These are phyloP conservation scores for Cladosporium sp. DNA, from an alignment of 2,329 filamentous ascomycete genomes.

Conservation along the genomic window DNA sequence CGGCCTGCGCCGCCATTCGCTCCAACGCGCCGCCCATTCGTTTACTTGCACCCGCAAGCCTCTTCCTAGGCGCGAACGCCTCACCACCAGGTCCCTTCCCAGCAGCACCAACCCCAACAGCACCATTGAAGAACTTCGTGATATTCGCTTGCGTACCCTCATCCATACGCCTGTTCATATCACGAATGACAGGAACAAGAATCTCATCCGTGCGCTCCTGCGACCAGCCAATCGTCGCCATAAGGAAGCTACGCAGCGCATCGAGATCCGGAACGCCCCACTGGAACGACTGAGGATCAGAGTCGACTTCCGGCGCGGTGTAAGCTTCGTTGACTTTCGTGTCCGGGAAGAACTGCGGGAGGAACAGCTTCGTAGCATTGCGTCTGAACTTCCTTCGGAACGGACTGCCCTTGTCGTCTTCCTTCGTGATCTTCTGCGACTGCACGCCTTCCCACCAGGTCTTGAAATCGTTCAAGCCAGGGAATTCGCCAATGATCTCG, in stretches of 20 bases:
- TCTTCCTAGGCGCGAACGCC: conserved; percentile 70
- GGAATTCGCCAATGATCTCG: conserved; percentile 91
- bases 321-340: conserved; percentile 80
- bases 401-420: conserved; percentile 52
- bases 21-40: conserved; percentile 75
- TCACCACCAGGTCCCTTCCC: conserved; percentile 44
- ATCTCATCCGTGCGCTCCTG: conserved; percentile 93
- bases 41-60: conserved; percentile 62
- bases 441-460: conserved; percentile 88
- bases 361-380: conserved; percentile 80
- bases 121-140: conserved; percentile 83
- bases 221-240: conserved; percentile 89
- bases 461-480: conserved; percentile 71
- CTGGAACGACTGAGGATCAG: conserved; percentile 74
- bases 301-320: conserved; percentile 80
- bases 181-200: conserved; percentile 87
- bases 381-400: conserved; percentile 88
- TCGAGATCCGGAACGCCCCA: conserved; percentile 96
- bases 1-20: conserved; percentile 61
- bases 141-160: conserved; percentile 97
- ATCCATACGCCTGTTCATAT: conserved; percentile 85
- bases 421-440: conserved; percentile 61
- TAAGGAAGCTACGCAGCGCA: conserved; percentile 78
- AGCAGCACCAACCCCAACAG: conserved; percentile 64
- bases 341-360: conserved; percentile 78